Evolutionary conservation across 1,139 yeast species (phyloP), one percentile per base, ranked within the genome.

Genomic region (Nadsonia starkeyi-henricii): DNA sequence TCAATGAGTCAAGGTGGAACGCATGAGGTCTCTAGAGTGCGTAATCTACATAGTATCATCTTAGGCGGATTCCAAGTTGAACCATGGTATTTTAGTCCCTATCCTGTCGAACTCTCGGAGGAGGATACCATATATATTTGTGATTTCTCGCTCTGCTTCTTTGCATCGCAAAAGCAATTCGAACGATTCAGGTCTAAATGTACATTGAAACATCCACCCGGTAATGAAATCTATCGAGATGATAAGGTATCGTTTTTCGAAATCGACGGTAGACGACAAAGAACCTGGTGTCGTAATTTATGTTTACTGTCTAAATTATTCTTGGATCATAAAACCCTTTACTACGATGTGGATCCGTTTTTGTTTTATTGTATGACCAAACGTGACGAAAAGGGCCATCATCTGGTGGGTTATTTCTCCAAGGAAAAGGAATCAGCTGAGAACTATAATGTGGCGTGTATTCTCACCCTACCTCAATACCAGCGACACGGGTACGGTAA

Each of bases 21-120:
- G 2, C 81, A 79, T 61, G 98, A 91, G 61, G 86, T 91, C 23
- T 88, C 97, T 0, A 73, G 95, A 52, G 96, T 91, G 44, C 75
- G 97, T 57, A 91, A 91, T 62, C 72, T 93, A 55, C 72, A 77
- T 41, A 73, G 77, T 45, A 76, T 91, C 2, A 81, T 86, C 3
- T 78, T 91, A 66, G 99, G 98, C 1, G 85, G 83, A 54, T 88
- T 81, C 64, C 85, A 85, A 54, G 85, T 93, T 46, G 99, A 91
- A 62, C 98, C 99, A 1, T 91, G 99, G 99, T 93, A 91, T 66
- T 91, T 93, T 61, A 85, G 96, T 1, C 97, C 99, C 0, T 91
- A 93, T 62, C 99, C 99, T 0, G 74, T 86, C 17, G 98, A 91
- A 62, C 73, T 88, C 50, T 88, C 96, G 0, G 97, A 89, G 57